Percentiles rank a stretch among this genome's conserved stretches.
phyloP scores from a whole-genome alignment of 1,139 yeast genomes.

The Yamadazyma membranifaciens region DNA sequence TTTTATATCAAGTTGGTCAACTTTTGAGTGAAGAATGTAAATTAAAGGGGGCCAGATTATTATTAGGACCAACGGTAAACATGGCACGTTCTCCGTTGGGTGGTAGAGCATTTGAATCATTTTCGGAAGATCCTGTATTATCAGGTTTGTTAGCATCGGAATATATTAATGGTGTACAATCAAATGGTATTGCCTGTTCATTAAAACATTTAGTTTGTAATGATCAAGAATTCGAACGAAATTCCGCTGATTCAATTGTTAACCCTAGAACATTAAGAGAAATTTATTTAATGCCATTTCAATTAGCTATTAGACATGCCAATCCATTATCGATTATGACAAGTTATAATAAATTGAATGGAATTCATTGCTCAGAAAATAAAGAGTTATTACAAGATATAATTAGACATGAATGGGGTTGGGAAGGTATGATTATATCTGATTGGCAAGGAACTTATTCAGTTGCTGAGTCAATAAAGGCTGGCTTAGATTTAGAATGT shows the following conservation, averaged over 20 bases:
- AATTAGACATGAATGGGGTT: conserved; percentile 56
- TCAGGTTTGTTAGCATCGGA: conserved; percentile 52
- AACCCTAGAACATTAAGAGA: conserved; percentile 62
- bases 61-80: conserved; percentile 56
- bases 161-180: conserved; percentile 55
- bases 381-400: conserved; percentile 40
- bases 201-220: conserved; percentile 61
- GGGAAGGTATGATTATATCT: conserved; percentile 55
- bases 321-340: conserved; percentile 57
- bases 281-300: conserved; percentile 60
- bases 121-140: conserved; percentile 59
- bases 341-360: conserved; percentile 58
- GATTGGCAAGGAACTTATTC: conserved; percentile 67
- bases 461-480: conserved; percentile 43
- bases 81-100: conserved; percentile 61
- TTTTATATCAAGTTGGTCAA: conserved; percentile 27
- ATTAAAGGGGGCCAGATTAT: conserved; percentile 39
- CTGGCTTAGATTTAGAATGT: conserved; percentile 64
- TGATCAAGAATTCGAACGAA: conserved; percentile 58
- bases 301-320: conserved; percentile 51
- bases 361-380: conserved; percentile 52
- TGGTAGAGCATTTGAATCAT: conserved; percentile 65
- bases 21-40: conserved; percentile 36
- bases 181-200: conserved; percentile 54
- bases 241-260: conserved; percentile 44